Evolutionary conservation across 805 yeast genomes (phyloP).

Genomic region (Schwanniomyces occidentalis): DNA sequence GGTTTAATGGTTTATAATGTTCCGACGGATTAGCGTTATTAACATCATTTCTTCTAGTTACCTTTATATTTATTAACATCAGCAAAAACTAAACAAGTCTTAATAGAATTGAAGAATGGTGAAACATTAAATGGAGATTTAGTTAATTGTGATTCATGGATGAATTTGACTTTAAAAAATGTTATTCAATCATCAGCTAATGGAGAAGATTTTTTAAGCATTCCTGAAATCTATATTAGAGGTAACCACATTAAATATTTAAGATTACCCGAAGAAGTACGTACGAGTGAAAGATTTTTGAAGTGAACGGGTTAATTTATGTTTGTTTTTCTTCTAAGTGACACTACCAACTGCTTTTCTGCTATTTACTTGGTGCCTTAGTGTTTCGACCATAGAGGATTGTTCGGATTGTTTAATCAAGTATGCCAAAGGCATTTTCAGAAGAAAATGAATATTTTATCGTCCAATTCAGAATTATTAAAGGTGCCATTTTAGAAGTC

Average conservation of each 20-base stretch:
- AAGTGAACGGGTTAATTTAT: too few species aligned
- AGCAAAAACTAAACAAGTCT: constrained; percentile 83
- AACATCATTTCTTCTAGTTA: constrained; percentile 48
- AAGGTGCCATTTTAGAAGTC: too few species aligned
- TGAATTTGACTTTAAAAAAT: constrained; percentile 84
- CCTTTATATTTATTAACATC: constrained; percentile 90
- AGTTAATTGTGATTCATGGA: constrained; percentile 88
- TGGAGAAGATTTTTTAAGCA: constrained; percentile 61
- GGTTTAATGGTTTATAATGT: too few species aligned
- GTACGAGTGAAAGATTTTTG: too few species aligned
- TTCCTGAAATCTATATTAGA: constrained; percentile 76
- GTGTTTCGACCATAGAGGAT: too few species aligned
- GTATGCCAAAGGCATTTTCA: too few species aligned
- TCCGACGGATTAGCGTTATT: not conserved
- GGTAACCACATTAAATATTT: constrained; percentile 82
- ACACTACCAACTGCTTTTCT: too few species aligned
- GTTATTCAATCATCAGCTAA: constrained; percentile 66
- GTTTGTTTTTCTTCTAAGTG: too few species aligned
- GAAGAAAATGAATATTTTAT: too few species aligned
- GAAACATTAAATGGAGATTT: constrained; percentile 84
- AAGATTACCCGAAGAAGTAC: constrained; percentile 64
- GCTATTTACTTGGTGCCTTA: too few species aligned
- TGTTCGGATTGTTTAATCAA: too few species aligned
- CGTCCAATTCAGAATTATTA: too few species aligned
- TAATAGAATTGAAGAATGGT: constrained; percentile 89